phyloP scores from a whole-genome alignment of 495 filamentous ascomycete genomes.

The Xylaria intraflava region DNA sequence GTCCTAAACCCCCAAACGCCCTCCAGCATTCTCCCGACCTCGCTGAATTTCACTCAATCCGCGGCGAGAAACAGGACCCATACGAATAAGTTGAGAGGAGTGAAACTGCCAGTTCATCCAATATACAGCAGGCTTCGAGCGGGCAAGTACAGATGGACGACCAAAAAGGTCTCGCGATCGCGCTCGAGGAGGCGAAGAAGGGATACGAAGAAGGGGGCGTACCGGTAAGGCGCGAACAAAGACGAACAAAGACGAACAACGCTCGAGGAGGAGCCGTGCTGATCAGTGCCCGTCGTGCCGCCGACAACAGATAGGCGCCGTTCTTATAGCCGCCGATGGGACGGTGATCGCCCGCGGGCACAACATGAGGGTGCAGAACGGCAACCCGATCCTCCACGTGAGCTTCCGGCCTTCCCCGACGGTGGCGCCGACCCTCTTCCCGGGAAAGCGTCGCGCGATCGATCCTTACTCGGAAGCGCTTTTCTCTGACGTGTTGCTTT shows the following conservation, averaged over 20 bases:
- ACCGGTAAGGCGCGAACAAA: conserved; percentile 51
- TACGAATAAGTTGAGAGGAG: too few species aligned
- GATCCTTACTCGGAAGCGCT: too few species aligned
- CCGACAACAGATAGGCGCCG: conserved; percentile 58
- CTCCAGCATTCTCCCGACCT: not conserved
- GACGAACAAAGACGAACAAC: not conserved
- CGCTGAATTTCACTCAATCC: too few species aligned
- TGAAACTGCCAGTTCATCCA: too few species aligned
- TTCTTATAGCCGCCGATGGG: conserved; percentile 62
- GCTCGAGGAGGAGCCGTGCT: not conserved
- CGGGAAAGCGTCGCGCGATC: too few species aligned
- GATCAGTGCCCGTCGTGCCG: not conserved
- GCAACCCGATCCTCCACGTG: conserved; percentile 70
- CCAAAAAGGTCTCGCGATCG: conserved; percentile 48
- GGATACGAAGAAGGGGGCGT: conserved; percentile 70
- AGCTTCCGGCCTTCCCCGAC: conserved; percentile 13
- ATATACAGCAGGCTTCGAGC: too few species aligned
- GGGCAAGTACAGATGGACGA: conserved; percentile 37
- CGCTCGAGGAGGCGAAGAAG: conserved; percentile 70
- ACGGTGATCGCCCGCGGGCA: conserved; percentile 72
- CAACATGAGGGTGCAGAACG: conserved; percentile 75
- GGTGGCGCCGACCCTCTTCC: too few species aligned
- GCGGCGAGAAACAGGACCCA: too few species aligned
- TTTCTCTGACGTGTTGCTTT: not conserved
- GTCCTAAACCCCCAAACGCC: not conserved